These are phyloP conservation scores for Sicyos edulis DNA, from an alignment of 306 rosid genomes.

Conservation along the genomic window DNA sequence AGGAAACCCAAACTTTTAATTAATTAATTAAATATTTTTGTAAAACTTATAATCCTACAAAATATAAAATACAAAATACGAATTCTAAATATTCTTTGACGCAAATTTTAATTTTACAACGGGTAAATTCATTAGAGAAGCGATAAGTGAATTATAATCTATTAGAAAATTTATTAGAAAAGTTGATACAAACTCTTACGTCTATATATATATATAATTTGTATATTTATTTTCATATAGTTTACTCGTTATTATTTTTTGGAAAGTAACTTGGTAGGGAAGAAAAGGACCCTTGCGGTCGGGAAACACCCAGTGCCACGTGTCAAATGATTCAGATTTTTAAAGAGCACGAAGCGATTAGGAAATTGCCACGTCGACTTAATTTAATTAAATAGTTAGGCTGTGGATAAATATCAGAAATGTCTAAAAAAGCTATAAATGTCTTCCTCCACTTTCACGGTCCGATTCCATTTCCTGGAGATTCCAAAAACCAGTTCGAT, in stretches of 20 bases:
- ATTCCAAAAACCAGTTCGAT: background rate
- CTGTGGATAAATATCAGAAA: conserved; percentile 35
- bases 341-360: conserved; percentile 34
- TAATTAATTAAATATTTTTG: too few relatives aligned
- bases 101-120: too few relatives aligned
- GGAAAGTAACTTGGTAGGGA: background rate
- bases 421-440: conserved; percentile 79
- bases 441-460: background rate
- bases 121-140: too few relatives aligned
- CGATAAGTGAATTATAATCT: too few relatives aligned
- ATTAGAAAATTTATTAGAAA: too few relatives aligned
- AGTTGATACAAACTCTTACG: too few relatives aligned
- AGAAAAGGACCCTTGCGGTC: conserved; percentile 34
- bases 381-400: background rate
- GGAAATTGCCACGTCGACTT: conserved; percentile 41
- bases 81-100: too few relatives aligned
- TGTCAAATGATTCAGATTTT: conserved; percentile 21
- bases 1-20: too few relatives aligned
- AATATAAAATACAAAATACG: too few relatives aligned
- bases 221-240: too few relatives aligned
- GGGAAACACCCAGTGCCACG: conserved; percentile 55
- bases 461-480: background rate
- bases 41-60: too few relatives aligned
- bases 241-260: background rate
- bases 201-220: too few relatives aligned